A percentile compares a stretch with the other conserved stretches of the same genome.
Conservation (phyloP, 495 filamentous ascomycete genomes). For the Aspergillus coremiiformis region DNA sequence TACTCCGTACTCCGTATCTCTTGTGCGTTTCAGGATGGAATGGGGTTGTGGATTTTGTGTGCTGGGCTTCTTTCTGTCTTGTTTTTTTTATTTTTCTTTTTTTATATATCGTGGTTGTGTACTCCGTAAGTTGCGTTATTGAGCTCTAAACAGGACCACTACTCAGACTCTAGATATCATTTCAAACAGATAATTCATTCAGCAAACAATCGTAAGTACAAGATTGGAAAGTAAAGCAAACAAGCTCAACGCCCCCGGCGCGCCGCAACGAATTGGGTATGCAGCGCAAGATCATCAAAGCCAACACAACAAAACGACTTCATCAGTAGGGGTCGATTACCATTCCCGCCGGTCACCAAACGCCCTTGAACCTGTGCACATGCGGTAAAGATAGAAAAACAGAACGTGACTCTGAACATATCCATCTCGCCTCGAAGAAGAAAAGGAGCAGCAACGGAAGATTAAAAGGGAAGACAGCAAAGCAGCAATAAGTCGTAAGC, state of each 20-base stretch:
- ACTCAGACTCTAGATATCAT: too few species aligned
- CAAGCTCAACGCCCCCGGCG: neutral
- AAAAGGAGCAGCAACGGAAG: neutral
- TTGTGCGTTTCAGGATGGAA: too few species aligned
- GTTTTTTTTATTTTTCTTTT: too few species aligned
- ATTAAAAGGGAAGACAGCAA: neutral
- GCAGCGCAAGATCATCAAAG: constrained; percentile 4
- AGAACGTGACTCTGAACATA: constrained; percentile 9
- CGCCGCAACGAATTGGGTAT: constrained; percentile 6
- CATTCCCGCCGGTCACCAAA: constrained; percentile 12
- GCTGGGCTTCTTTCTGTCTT: too few species aligned
- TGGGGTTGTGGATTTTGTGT: too few species aligned
- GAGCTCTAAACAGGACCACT: too few species aligned
- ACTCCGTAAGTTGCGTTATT: too few species aligned
- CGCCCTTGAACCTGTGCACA: constrained; percentile 13
- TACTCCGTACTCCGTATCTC: too few species aligned
- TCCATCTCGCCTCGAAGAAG: constrained; percentile 5
- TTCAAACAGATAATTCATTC: neutral
- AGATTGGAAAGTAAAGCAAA: neutral
- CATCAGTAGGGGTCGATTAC: constrained; percentile 7
- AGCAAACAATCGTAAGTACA: neutral
- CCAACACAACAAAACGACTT: neutral
- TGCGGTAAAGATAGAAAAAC: constrained; percentile 19
- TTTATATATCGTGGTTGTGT: too few species aligned
- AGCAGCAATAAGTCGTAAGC: neutral